Percentiles rank a stretch among this genome's conserved stretches.
Evolutionary conservation across 139 green algal species (phyloP).

Genomic region (Protoeuglena noctilucae): DNA sequence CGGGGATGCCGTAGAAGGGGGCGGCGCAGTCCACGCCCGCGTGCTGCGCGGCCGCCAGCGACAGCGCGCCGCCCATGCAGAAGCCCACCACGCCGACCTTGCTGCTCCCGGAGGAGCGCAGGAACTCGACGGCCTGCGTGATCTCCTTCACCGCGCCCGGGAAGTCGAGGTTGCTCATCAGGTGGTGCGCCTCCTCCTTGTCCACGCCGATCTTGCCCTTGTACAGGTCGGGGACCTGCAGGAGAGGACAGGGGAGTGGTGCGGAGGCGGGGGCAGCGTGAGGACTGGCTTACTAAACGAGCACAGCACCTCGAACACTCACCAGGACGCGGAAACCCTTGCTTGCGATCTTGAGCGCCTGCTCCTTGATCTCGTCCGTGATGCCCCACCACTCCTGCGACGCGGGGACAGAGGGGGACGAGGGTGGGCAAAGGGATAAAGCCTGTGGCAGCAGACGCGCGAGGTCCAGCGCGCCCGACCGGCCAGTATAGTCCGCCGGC

Average conservation of each 20-base stretch:
- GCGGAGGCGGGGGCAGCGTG: too few species aligned
- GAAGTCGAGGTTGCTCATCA: constrained; percentile 32
- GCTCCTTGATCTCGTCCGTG: constrained; percentile 25
- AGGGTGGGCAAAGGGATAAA: neutral
- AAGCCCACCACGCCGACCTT: constrained; percentile 44
- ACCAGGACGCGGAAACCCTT: constrained; percentile 17
- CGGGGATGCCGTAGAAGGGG: constrained; percentile 47
- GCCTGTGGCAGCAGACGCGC: too few species aligned
- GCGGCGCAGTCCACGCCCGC: constrained; percentile 20
- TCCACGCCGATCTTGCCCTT: constrained; percentile 49
- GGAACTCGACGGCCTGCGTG: constrained; percentile 20
- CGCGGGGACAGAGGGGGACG: neutral
- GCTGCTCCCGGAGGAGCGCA: constrained; percentile 18
- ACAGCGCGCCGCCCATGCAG: constrained; percentile 54
- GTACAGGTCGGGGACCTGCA: constrained; percentile 62
- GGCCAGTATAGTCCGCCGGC: too few species aligned
- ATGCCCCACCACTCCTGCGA: constrained; percentile 36
- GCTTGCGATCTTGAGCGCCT: constrained; percentile 10
- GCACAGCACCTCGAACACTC: too few species aligned
- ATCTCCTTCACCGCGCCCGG: constrained; percentile 36
- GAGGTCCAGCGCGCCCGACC: too few species aligned
- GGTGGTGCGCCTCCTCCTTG: constrained; percentile 40
- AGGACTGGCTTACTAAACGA: too few species aligned
- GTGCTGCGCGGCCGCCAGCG: constrained; percentile 35
- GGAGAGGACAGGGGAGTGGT: too few species aligned